Base-by-base conservation (phyloP, 106 monocot genomes). In the Dendrobium catenatum region DNA sequence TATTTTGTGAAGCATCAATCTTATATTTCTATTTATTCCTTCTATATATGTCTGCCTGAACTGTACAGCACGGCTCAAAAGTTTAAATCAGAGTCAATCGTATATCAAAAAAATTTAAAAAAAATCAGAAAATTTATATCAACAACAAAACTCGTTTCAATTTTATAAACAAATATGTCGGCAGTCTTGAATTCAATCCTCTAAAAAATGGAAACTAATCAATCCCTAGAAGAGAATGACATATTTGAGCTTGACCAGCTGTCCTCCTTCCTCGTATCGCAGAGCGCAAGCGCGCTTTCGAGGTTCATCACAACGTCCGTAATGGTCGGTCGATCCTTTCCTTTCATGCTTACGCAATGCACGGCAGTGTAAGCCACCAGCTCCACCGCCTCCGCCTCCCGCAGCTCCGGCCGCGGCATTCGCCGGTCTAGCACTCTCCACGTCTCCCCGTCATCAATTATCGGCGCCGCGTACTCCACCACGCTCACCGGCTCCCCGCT, bases 371-470 rank as follows among this genome's bases (percentile, higher is more conserved):
- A 84, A 17, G 88, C 88, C 51, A 96, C 93, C 26, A 91, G 86
- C 81, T 96, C 93, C 75, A 87, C 81, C 87, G 93, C 96, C 42
- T 96, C 93, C 75, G 85, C 84, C 86, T 96, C 96, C 31, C 77
- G 72, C 42, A 54, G 20, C 55, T 66, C 86, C 48, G 93, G 91
- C 44, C 85, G 76, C 20, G 91, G 85, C 55, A 96, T 61, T 72
- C 77, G 78, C 33, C 59, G 66, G 72, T 96, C 96, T 18, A 96
- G 81, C 72, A 93, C 89, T 2, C 59, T 42, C 9, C 82, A 77
- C 1, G 91, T 15, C 22, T 88, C 84, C 46, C 90, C 93, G 2
- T 58, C 85, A 4, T 80, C 82, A 73, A 96, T 93, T 75, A 67
- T 78, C 79, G 93, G 93, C 49, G 85, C 83, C 2, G 93, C 89